phyloP scores from a whole-genome alignment of 139 green algal genomes.

The Coelastrella sp. region DNA sequence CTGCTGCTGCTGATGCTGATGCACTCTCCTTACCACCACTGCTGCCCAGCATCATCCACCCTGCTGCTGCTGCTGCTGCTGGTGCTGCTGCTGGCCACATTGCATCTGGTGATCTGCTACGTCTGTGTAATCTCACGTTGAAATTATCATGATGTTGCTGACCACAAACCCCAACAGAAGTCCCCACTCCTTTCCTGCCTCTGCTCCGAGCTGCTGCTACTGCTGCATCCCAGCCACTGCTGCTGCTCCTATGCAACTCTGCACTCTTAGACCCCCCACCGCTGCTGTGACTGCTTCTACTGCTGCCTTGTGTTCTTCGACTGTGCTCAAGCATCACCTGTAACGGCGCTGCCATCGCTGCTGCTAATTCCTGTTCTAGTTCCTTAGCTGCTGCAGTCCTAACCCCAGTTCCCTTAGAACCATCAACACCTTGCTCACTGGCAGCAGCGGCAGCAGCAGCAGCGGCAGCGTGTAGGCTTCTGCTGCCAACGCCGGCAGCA shows the following conservation, averaged over 20 bases:
- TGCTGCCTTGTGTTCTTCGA: not conserved
- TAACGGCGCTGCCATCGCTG: constrained; percentile 23
- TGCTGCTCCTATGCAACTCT: constrained; percentile 9
- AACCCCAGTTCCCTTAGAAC: not conserved
- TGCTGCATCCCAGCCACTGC: constrained; percentile 31
- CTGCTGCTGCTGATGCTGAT: not conserved
- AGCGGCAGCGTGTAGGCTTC: too few relatives aligned
- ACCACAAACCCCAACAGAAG: not conserved
- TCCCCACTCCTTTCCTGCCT: not conserved
- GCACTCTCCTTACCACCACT: not conserved
- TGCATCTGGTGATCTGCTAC: constrained; percentile 26
- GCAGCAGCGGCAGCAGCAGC: not conserved
- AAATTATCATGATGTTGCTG: not conserved
- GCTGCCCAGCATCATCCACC: too few relatives aligned
- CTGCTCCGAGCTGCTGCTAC: constrained; percentile 30
- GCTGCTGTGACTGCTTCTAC: not conserved
- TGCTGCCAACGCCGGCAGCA: not conserved
- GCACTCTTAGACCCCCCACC: not conserved
- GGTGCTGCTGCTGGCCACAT: not conserved
- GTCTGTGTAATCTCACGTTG: not conserved
- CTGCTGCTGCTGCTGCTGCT: not conserved
- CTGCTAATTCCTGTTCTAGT: constrained; percentile 27
- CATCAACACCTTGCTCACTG: not conserved
- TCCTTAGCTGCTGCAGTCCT: not conserved
- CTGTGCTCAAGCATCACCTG: not conserved